These are phyloP conservation scores for Globisporangium ultimum DNA, from an alignment of 352 stramenopile species.

Conservation along the genomic window DNA sequence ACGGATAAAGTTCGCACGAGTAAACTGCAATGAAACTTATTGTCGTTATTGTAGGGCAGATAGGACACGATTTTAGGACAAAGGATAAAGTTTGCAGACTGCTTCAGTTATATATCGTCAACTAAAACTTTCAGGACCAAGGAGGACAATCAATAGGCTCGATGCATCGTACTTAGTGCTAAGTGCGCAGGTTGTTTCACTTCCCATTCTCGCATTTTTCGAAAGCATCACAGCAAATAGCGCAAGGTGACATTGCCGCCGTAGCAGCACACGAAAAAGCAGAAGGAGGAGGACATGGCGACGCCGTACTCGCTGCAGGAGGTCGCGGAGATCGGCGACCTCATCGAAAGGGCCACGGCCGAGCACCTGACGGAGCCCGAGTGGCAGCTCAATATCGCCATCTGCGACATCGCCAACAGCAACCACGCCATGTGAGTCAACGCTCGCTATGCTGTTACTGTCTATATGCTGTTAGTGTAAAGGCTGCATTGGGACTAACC, in stretches of 20 bases:
- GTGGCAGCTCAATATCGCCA: constrained; percentile 70
- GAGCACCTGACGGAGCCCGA: constrained; percentile 44
- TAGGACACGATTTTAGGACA: no score
- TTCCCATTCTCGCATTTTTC: constrained; percentile 1
- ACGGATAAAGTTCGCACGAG: no score
- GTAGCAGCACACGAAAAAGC: no score
- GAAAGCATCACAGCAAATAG: background rate
- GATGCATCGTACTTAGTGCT: no score
- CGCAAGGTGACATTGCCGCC: no score
- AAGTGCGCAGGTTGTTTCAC: no score
- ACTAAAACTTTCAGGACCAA: no score
- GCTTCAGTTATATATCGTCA: no score
- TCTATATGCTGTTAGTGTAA: background rate
- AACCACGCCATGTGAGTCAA: constrained; percentile 37
- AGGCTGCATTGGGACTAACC: background rate
- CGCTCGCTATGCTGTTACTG: constrained; percentile 6
- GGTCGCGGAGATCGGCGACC: constrained; percentile 30
- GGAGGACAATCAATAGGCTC: no score
- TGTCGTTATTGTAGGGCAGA: no score
- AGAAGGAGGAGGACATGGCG: constrained; percentile 29
- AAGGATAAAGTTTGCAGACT: no score
- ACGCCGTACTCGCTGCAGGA: constrained; percentile 24
- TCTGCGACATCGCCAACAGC: constrained; percentile 69
- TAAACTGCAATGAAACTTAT: no score
- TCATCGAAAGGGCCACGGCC: constrained; percentile 61